Evolutionary conservation across 345 rosid species (phyloP), one percentile per base, ranked within the genome.

Genomic region (Eucalyptus pauciflora): DNA sequence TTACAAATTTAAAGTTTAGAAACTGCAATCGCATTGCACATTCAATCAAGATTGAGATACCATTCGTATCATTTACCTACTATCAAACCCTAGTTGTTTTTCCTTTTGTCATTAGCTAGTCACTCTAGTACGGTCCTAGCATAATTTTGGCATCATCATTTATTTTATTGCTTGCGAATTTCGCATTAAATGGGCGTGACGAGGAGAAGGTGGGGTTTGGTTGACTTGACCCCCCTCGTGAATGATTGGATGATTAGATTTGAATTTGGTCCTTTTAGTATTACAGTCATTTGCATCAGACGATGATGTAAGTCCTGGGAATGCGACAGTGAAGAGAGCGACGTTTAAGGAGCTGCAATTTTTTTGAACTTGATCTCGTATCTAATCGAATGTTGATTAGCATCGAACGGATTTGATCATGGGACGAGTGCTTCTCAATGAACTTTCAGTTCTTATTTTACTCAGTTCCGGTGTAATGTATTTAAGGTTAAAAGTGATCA

Each of bases 391-490:
- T 7, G 48, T 1, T 2, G 15, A 76, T 76, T 20, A 20, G 48
- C 27, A 41, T 41, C 9, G 15, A 29, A 62, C 4, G 2, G 0
- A 6, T 29, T 29, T 0, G 7, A 27, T 62, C 8, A 62, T 29
- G 2, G 1, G 33, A 29, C 8, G 1, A 62, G 16, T 0, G 48
- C 48, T 41, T 76, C 29, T 22, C 0, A 20, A 20, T 3, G 9
- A 76, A 20, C 29, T 41, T 41, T 22, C 5, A 2, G 3, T 45
- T 41, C 15, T 2, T 20, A 33, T 11, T 76, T 16, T 76, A 20
- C 27, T 45, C 2, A 7, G 6, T 41, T 1, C 8, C 3, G 16
- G 85, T 25, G 15, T 6, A 41, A 20, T 3, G 1, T 76, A 41
- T 16, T 41, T 76, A 5, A 48, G 37, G 5, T 76, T 20, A 41